Conservation (phyloP, 1,139 yeast species). For the Blastobotrys raffinosifermentans region DNA sequence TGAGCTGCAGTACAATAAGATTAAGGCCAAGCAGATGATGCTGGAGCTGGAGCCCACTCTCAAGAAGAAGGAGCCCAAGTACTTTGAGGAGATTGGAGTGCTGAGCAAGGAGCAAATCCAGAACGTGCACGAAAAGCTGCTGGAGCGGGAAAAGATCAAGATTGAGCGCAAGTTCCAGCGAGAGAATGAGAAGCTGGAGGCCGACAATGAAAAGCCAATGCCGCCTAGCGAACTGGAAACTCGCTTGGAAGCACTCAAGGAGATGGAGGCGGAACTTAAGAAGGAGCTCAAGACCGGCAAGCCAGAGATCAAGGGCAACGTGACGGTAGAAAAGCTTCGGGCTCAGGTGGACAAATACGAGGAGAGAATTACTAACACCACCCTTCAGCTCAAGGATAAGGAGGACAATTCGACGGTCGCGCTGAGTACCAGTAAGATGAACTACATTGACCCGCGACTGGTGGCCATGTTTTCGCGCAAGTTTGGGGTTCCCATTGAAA, state of each 20-base stretch:
- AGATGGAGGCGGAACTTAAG: constrained; percentile 46
- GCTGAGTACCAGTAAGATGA: constrained; percentile 86
- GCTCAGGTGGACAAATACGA: constrained; percentile 70
- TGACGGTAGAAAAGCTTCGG: constrained; percentile 66
- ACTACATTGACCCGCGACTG: constrained; percentile 91
- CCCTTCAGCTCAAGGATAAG: constrained; percentile 77
- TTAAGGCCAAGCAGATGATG: constrained; percentile 66
- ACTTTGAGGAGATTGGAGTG: constrained; percentile 68
- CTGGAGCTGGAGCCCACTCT: constrained; percentile 55
- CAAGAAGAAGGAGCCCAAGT: constrained; percentile 43
- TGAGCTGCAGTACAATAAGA: constrained; percentile 80
- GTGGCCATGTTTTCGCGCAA: constrained; percentile 87
- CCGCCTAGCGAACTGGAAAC: constrained; percentile 53
- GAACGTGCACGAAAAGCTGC: constrained; percentile 50
- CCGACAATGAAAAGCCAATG: constrained; percentile 49
- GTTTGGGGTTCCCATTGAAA: constrained; percentile 84
- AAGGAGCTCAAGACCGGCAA: constrained; percentile 58
- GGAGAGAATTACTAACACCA: constrained; percentile 60
- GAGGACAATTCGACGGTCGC: constrained; percentile 95
- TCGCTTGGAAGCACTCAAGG: constrained; percentile 54
- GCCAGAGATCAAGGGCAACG: constrained; percentile 47
- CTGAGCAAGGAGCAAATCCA: constrained; percentile 58
- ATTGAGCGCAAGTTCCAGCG: constrained; percentile 58
- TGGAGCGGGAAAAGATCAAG: constrained; percentile 58
- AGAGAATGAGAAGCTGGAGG: constrained; percentile 68